A percentile compares a stretch with the other conserved stretches of the same genome.
phyloP scores from a whole-genome alignment of 179 eudicot species.

The Drosera spatulata region DNA sequence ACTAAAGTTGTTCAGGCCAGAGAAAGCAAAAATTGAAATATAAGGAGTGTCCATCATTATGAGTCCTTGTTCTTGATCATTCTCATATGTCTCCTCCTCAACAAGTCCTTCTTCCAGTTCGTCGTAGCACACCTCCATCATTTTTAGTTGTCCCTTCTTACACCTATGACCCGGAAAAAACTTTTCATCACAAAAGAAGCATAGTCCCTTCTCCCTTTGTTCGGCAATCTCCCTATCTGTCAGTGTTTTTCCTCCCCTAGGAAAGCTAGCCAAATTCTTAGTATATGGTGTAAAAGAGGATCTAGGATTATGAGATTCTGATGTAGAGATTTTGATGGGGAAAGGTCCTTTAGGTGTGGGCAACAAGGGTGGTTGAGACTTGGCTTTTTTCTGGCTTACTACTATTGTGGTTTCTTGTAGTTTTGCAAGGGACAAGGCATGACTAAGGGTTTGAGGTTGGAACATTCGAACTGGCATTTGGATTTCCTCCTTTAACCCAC shows the following conservation, averaged over 20 bases:
- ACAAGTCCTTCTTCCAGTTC: no score
- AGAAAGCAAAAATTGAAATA: not conserved
- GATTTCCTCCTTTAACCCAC: not conserved
- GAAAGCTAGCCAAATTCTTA: no score
- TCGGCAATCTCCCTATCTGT: not conserved
- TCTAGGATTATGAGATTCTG: no score
- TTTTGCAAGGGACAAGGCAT: not conserved
- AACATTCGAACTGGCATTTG: no score
- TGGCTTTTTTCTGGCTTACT: not conserved
- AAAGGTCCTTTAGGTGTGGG: not conserved
- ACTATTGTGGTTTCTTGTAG: not conserved
- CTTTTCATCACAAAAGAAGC: no score
- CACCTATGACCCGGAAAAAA: no score
- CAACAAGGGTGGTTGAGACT: not conserved
- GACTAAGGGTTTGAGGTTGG: not conserved
- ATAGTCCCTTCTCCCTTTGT: no score
- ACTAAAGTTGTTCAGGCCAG: not conserved
- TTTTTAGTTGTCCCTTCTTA: no score
- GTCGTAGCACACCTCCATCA: not conserved
- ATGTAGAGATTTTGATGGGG: not conserved
- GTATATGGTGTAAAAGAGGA: no score
- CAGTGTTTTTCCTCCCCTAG: not conserved
- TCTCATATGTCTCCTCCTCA: not conserved
- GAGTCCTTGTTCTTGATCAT: not conserved
- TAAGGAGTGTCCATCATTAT: no score